Evolutionary conservation across 2,329 filamentous ascomycete species (phyloP).

Genomic region (Xylariaceae sp.): DNA sequence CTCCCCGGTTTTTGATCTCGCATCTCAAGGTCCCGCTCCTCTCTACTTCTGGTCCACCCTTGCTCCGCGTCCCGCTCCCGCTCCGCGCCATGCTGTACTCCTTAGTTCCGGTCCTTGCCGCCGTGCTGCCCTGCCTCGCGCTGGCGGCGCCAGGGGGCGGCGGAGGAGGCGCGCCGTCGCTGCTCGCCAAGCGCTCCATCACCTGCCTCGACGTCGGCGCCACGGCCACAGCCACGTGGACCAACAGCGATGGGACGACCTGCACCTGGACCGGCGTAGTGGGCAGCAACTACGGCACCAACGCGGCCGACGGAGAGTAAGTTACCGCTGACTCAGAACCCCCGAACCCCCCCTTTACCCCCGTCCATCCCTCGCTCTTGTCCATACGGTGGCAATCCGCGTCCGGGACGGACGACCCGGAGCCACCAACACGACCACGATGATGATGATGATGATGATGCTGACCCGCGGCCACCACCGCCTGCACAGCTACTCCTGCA

Average conservation of each 20-base stretch:
- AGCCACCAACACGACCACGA: too few species aligned
- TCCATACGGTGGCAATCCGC: too few species aligned
- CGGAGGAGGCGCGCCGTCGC: too few species aligned
- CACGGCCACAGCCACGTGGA: slow-evolving; percentile 39
- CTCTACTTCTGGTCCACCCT: too few species aligned
- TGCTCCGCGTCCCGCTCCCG: too few species aligned
- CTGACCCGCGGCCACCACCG: not conserved
- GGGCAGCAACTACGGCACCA: slow-evolving; percentile 40
- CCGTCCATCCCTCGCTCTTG: too few species aligned
- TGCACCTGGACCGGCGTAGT: slow-evolving; percentile 38
- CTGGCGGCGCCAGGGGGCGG: not conserved
- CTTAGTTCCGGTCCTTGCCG: not conserved
- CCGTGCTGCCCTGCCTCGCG: not conserved
- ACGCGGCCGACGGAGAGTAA: slow-evolving; percentile 35
- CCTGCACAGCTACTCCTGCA: slow-evolving; percentile 36
- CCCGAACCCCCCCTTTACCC: too few species aligned
- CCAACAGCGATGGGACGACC: slow-evolving; percentile 31
- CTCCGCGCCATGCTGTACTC: not conserved
- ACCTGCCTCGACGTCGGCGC: slow-evolving; percentile 31
- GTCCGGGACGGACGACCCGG: too few species aligned
- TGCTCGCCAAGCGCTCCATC: slow-evolving; percentile 20
- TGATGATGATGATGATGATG: too few species aligned
- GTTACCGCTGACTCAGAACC: slow-evolving; percentile 13
- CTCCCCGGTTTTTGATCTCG: too few species aligned
- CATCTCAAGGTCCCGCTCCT: too few species aligned